Evolutionary conservation across 2,329 filamentous ascomycete genomes (phyloP).

Genomic region (Trichoderma semiorbis): DNA sequence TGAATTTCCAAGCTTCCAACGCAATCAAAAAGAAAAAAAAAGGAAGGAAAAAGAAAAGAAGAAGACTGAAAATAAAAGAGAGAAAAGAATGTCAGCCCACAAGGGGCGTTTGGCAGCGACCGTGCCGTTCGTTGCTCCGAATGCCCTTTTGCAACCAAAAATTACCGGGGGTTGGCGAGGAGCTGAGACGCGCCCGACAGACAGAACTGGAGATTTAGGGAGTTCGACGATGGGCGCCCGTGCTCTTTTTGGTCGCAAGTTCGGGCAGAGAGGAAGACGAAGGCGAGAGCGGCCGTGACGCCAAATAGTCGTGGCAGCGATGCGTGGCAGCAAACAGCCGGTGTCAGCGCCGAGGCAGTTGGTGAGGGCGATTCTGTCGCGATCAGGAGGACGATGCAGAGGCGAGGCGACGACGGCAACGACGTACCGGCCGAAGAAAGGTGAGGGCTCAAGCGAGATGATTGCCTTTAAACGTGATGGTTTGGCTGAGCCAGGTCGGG

Average conservation of each 20-base stretch:
- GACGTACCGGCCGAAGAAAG: conserved; percentile 45
- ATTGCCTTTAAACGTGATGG: conserved; percentile 45
- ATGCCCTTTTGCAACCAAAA: conserved; percentile 16
- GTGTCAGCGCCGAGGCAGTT: conserved; percentile 4
- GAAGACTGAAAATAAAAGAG: background rate
- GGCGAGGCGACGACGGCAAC: conserved; percentile 21
- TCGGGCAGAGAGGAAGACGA: background rate
- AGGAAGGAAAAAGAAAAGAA: background rate
- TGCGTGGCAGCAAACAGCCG: conserved; percentile 17
- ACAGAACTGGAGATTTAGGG: conserved; percentile 9
- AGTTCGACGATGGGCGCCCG: conserved; percentile 13
- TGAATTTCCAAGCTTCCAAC: conserved; percentile 12
- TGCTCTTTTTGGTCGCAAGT: background rate
- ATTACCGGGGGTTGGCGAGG: conserved; percentile 13
- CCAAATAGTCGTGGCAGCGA: conserved; percentile 10
- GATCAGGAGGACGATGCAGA: conserved; percentile 17
- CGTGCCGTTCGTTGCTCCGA: conserved; percentile 12
- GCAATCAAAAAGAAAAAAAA: background rate
- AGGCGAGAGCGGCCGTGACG: conserved; percentile 6
- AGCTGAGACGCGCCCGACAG: conserved; percentile 16
- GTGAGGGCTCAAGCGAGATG: conserved; percentile 52
- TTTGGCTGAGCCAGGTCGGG: conserved; percentile 34
- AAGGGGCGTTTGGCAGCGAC: conserved; percentile 16
- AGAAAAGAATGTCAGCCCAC: conserved; percentile 18
- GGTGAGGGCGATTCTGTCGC: conserved; percentile 1